These are phyloP conservation scores for Thoreauomyces humboldtii DNA, from an alignment of 192 early-diverging fungal genomes.

Conservation along the genomic window DNA sequence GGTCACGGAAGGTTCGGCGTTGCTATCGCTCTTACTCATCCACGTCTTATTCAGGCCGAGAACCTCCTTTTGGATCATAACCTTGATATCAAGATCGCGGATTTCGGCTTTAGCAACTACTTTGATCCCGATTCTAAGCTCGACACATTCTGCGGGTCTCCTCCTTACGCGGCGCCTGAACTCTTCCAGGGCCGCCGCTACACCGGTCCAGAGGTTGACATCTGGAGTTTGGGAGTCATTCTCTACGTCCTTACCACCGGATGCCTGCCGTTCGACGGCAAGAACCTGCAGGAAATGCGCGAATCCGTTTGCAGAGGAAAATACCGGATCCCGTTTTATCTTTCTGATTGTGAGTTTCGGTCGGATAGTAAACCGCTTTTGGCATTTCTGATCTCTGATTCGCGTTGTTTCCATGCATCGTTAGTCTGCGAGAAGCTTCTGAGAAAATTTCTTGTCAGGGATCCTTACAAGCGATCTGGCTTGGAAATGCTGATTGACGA, in stretches of 20 bases:
- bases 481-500: conserved; percentile 61
- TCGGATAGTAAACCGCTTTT: too few species aligned
- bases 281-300: conserved; percentile 77
- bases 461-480: conserved; percentile 53
- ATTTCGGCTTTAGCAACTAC: conserved; percentile 63
- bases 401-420: not conserved
- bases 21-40: too few species aligned
- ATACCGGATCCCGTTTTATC: conserved; percentile 62
- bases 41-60: conserved; percentile 57
- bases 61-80: conserved; percentile 61
- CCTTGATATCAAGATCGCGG: conserved; percentile 62
- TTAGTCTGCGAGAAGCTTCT: conserved; percentile 59
- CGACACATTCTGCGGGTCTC: conserved; percentile 65
- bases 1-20: too few species aligned
- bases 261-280: conserved; percentile 95
- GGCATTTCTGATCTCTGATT: not conserved
- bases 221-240: conserved; percentile 97
- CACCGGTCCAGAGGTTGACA: conserved; percentile 96
- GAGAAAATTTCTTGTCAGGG: conserved; percentile 57
- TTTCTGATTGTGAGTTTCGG: conserved; percentile 54
- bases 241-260: conserved; percentile 94
- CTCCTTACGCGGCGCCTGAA: conserved; percentile 75
- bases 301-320: conserved; percentile 62
- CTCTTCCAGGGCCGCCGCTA: conserved; percentile 75
- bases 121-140: conserved; percentile 57